These are phyloP conservation scores for Termitomyces sp. DNA, from an alignment of 768 basidiomycete species.

Conservation along the genomic window DNA sequence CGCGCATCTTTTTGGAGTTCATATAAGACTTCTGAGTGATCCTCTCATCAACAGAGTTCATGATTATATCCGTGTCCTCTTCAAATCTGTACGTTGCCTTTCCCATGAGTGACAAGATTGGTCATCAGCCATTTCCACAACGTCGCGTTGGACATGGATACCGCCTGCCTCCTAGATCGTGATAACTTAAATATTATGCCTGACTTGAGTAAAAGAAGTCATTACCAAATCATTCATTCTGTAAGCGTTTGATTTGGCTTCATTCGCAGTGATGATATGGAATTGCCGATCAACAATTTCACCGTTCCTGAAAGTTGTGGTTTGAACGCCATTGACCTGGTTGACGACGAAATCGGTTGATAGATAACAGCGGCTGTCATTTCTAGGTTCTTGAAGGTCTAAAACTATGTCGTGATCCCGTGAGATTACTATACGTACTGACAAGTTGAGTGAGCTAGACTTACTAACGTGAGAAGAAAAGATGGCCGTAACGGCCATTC, in stretches of 20 bases:
- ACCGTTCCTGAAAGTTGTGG: slow-evolving; percentile 11
- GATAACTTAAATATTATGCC: not conserved
- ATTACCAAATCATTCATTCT: slow-evolving; percentile 12
- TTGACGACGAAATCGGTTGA: slow-evolving; percentile 1
- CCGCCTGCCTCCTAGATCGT: slow-evolving; percentile 7
- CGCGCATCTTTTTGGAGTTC: not conserved
- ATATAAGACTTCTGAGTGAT: not conserved
- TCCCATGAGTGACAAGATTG: slow-evolving; percentile 13
- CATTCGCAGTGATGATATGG: slow-evolving; percentile 5
- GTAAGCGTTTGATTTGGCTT: slow-evolving; percentile 11
- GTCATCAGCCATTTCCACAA: slow-evolving; percentile 13
- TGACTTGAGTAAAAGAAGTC: not conserved
- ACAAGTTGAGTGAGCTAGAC: not conserved
- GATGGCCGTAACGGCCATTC: slow-evolving; percentile 17
- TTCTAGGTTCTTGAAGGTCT: slow-evolving; percentile 11
- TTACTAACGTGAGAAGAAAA: slow-evolving; percentile 16
- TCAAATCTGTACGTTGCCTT: slow-evolving; percentile 1
- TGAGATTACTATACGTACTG: not conserved
- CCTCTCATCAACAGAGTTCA: not conserved
- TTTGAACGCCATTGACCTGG: slow-evolving; percentile 9
- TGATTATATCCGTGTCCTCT: slow-evolving; percentile 3
- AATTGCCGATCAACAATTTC: slow-evolving; percentile 13
- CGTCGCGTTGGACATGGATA: slow-evolving; percentile 14
- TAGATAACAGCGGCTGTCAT: slow-evolving; percentile 4
- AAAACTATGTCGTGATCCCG: slow-evolving; percentile 3